Conservation (phyloP, 495 filamentous ascomycete species). For the Durotheca rogersii region DNA sequence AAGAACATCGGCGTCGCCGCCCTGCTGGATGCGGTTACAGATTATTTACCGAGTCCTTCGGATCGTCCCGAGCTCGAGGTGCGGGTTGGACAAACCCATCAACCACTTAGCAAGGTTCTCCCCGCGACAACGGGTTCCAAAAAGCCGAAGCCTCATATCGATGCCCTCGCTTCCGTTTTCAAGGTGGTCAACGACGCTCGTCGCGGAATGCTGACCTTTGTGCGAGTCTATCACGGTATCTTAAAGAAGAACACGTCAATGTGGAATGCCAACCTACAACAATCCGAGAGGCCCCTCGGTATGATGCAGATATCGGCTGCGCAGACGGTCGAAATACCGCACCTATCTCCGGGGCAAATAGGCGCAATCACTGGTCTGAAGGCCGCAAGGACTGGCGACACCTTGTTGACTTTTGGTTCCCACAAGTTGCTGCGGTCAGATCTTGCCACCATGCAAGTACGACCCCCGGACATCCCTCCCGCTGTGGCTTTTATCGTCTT, state of each 20-base stretch:
- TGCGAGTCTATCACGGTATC: slow-evolving; percentile 86
- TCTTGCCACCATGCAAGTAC: slow-evolving; percentile 74
- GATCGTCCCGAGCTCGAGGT: slow-evolving; percentile 81
- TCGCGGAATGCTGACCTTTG: slow-evolving; percentile 86
- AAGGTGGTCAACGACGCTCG: slow-evolving; percentile 91
- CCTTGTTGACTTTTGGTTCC: slow-evolving; percentile 71
- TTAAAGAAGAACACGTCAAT: slow-evolving; percentile 70
- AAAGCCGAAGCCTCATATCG: slow-evolving; percentile 54
- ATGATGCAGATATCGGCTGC: slow-evolving; percentile 91
- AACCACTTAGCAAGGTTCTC: slow-evolving; percentile 54
- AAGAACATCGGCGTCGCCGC: slow-evolving; percentile 93
- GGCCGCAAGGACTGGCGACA: slow-evolving; percentile 88
- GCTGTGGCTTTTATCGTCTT: slow-evolving; percentile 95
- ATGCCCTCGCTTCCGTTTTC: slow-evolving; percentile 85
- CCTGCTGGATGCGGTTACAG: slow-evolving; percentile 80
- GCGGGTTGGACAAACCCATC: slow-evolving; percentile 58
- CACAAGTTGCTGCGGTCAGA: slow-evolving; percentile 56
- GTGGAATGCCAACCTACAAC: slow-evolving; percentile 84
- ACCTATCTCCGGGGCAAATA: slow-evolving; percentile 83
- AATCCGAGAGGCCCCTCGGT: slow-evolving; percentile 77
- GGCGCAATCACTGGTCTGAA: slow-evolving; percentile 95
- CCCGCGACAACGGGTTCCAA: slow-evolving; percentile 46
- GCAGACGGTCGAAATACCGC: slow-evolving; percentile 78
- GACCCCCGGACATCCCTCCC: slow-evolving; percentile 85
- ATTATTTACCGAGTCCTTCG: slow-evolving; percentile 79